Percentiles rank a stretch among this genome's conserved stretches.
These are phyloP conservation scores for Trichoderma arundinaceum DNA, from an alignment of 2,329 filamentous ascomycete species.

Conservation along the genomic window DNA sequence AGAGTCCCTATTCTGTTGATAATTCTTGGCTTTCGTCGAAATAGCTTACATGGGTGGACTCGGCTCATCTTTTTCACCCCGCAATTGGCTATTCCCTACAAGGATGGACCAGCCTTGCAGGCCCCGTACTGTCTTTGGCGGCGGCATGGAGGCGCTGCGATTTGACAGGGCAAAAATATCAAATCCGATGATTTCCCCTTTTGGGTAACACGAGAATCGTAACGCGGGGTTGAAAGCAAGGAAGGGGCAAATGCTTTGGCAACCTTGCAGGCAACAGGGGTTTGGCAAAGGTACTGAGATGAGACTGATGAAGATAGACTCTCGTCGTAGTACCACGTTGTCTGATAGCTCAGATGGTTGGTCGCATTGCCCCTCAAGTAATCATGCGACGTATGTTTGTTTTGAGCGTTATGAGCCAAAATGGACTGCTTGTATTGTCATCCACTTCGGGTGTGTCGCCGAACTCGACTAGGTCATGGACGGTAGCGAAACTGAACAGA, in stretches of 20 bases:
- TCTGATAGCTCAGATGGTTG: not conserved
- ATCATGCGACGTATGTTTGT: constrained; percentile 11
- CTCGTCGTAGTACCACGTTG: not conserved
- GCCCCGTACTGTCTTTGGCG: constrained; percentile 16
- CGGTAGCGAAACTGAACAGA: not conserved
- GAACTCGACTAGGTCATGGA: not conserved
- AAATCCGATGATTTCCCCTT: constrained; percentile 27
- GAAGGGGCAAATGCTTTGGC: constrained; percentile 6
- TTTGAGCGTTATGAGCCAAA: not conserved
- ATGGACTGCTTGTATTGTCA: not conserved
- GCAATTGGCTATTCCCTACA: constrained; percentile 26
- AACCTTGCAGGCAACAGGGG: not conserved
- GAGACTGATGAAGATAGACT: not conserved
- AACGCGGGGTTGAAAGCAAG: not conserved
- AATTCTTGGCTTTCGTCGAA: constrained; percentile 1
- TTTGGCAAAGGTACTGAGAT: not conserved
- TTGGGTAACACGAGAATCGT: not conserved
- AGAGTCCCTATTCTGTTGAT: not conserved
- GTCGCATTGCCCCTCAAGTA: not conserved
- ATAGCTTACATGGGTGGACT: constrained; percentile 5
- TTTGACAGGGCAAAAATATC: not conserved
- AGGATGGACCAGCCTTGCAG: constrained; percentile 3
- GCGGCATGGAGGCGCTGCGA: not conserved
- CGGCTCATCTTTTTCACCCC: constrained; percentile 26
- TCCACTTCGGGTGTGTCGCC: constrained; percentile 4